Conservation (phyloP, 1,284 basidiomycete species). For the Papiliotrema terrestris region DNA sequence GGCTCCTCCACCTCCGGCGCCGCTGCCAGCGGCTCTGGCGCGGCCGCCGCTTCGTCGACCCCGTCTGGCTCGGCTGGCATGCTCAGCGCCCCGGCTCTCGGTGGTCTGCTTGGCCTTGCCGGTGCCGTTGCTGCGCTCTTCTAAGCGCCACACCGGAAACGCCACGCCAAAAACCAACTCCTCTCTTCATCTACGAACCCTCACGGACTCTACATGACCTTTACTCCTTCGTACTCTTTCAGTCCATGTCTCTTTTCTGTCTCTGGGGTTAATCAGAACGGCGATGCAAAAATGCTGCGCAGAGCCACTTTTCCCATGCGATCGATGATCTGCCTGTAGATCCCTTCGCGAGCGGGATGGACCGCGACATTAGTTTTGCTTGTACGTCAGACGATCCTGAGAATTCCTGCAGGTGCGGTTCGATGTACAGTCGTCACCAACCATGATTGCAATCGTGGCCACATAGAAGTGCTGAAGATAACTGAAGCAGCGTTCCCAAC, state of each 20-base stretch:
- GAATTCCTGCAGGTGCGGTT: too few relatives aligned
- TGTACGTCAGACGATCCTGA: too few relatives aligned
- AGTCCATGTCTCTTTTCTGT: background rate
- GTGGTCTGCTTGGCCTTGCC: slow-evolving; percentile 27
- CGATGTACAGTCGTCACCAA: too few relatives aligned
- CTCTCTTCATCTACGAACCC: background rate
- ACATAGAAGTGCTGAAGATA: too few relatives aligned
- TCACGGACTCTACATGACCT: background rate
- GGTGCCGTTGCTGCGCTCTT: slow-evolving; percentile 36
- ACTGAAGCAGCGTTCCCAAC: too few relatives aligned
- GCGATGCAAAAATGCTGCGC: too few relatives aligned
- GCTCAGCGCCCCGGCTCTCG: slow-evolving; percentile 13
- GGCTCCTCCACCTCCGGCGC: slow-evolving; percentile 11
- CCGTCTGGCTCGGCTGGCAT: slow-evolving; percentile 1
- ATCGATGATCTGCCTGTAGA: too few relatives aligned
- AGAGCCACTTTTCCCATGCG: too few relatives aligned
- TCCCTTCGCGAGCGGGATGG: too few relatives aligned
- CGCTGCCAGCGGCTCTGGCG: background rate
- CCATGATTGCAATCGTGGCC: too few relatives aligned
- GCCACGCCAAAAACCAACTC: too few relatives aligned
- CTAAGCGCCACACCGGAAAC: slow-evolving; percentile 25
- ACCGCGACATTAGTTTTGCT: too few relatives aligned
- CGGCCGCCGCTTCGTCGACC: slow-evolving; percentile 7
- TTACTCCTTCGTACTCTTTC: background rate
- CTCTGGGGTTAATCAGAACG: background rate